These are phyloP conservation scores for Gossypium schwendimanii DNA, from an alignment of 441 rosid genomes.

Conservation along the genomic window DNA sequence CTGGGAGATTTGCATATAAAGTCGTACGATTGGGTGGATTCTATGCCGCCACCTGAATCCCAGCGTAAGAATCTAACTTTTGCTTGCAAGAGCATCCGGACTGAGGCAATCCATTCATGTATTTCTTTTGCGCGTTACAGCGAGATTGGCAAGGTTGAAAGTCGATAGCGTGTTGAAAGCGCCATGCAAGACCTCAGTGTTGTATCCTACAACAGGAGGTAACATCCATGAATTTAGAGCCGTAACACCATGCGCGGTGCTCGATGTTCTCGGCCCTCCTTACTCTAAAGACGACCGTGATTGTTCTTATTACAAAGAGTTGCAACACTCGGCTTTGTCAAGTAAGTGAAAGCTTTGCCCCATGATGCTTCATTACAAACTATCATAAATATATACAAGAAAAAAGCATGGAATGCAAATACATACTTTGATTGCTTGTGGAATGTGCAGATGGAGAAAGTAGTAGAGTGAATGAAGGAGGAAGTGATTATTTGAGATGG, in stretches of 20 bases:
- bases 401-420: too few species aligned
- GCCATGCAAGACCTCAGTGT: slow-evolving; percentile 22
- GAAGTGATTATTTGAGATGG: slow-evolving; percentile 29
- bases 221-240: slow-evolving; percentile 31
- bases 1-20: slow-evolving; percentile 50
- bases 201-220: slow-evolving; percentile 35
- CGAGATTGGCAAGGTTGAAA: slow-evolving; percentile 19
- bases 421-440: not conserved
- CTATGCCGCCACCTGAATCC: not conserved
- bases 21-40: slow-evolving; percentile 42
- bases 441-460: slow-evolving; percentile 33
- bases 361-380: not conserved
- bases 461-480: slow-evolving; percentile 13
- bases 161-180: slow-evolving; percentile 18
- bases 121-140: slow-evolving; percentile 7
- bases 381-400: too few species aligned
- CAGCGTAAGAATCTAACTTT: slow-evolving; percentile 26
- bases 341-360: slow-evolving; percentile 24
- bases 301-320: slow-evolving; percentile 32
- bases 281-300: slow-evolving; percentile 30
- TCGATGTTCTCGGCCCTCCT: slow-evolving; percentile 35
- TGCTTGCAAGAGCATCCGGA: not conserved
- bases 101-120: not conserved
- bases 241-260: slow-evolving; percentile 29
- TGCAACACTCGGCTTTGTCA: slow-evolving; percentile 22